Conservation (phyloP, 306 rosid species). For the Senna siamea region DNA sequence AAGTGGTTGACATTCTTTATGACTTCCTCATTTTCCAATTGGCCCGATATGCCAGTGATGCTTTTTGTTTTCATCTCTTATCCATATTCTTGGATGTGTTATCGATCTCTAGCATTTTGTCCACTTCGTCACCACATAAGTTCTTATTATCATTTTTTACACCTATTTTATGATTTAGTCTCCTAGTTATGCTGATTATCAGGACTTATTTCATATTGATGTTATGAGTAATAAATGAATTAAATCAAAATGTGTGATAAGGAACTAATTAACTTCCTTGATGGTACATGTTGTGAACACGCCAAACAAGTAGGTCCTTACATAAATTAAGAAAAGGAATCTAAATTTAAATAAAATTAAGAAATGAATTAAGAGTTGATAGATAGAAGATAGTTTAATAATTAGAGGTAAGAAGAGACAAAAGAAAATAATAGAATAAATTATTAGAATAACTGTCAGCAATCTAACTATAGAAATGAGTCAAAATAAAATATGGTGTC, state of each 20-base stretch:
- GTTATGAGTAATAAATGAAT: not conserved
- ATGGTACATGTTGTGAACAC: not conserved
- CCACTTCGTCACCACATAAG: not conserved
- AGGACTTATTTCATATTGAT: not conserved
- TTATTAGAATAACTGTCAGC: too few relatives aligned
- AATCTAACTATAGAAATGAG: too few relatives aligned
- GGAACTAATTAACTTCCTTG: not conserved
- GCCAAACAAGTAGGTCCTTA: not conserved
- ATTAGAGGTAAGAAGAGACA: too few relatives aligned
- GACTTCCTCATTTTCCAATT: not conserved
- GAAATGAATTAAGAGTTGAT: not conserved
- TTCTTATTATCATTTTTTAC: not conserved
- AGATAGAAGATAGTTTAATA: too few relatives aligned
- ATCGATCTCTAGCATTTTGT: not conserved
- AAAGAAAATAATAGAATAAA: too few relatives aligned
- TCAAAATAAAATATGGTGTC: too few relatives aligned
- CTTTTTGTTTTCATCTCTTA: not conserved
- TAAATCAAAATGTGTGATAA: not conserved
- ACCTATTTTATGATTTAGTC: not conserved
- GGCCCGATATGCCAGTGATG: not conserved
- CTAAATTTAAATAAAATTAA: not conserved
- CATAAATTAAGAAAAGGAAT: not conserved
- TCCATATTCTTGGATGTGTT: not conserved
- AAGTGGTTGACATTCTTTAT: conserved; percentile 22
- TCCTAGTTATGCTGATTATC: not conserved